Base-by-base conservation (phyloP, 805 yeast species). In the Lipomyces starkeyi region DNA sequence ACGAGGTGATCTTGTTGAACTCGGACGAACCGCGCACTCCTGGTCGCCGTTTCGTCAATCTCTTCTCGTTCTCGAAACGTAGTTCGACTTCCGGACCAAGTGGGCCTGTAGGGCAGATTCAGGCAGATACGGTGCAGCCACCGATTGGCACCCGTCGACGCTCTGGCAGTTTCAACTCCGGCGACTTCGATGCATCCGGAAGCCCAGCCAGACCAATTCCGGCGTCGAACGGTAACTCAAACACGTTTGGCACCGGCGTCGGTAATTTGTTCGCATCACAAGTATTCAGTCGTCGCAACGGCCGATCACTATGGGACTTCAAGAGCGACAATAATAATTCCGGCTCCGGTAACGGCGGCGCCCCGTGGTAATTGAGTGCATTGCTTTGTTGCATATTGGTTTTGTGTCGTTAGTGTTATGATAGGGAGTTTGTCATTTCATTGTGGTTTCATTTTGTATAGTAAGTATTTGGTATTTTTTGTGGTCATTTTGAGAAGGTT, bases 61-160 rank as follows among this genome's bases (percentile, higher is more conserved):
- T 67, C 27, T 67, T 67, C 58, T 64, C 71, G 53, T 67, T 64
- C 35, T 64, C 68, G 54, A 58, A 56, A 56, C 68, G 37, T 32
- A 40, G 67, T 14, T 22, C 60, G 14, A 22, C 56, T 25, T 34
- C 37, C 0, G 61, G 32, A 20, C 55, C 52, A 13, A 57, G 55
- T n/a, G 40, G 37, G 40, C 53, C 29, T 5, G 54, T 20, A 14
- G 59, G 57, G 57, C 59, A 32, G 63, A n/a, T 25, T 17, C 40
- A 49, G 32, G 22, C 53, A 34, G 61, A 35, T 17, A 47, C 29
- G 5, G 53, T 29, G 8, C 67, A 64, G 35, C 66, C 68, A 9
- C 67, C 68, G 37, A 67, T 67, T 17, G 71, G 68, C 25, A 67
- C 68, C 6, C 61, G 68, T 11, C 67, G 67, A 9, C 61, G 66